Base-by-base conservation (phyloP, 176 grass and related monocot genomes). In the Avena eriantha region DNA sequence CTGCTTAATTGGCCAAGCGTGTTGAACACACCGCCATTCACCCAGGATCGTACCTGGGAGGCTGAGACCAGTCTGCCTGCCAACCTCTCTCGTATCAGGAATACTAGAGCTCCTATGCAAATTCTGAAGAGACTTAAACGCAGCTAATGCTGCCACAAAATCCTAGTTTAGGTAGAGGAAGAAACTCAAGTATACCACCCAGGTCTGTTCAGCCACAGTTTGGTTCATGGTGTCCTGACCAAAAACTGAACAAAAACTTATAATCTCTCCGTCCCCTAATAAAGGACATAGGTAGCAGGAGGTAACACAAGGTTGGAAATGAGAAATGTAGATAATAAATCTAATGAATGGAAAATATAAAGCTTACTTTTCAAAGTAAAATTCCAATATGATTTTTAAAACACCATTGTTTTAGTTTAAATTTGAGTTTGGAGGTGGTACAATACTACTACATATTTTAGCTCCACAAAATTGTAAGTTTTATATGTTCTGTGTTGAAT, bases 371-470 rank as follows among this genome's bases (percentile, higher is more conserved):
- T 66, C 33, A 65, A 36, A 41, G 15, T 17, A 8, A 73, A 77
- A 35, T 48, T 78, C 17, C 48, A 29, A 43, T 63, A 79, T 19
- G 11, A 26, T 61, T 22, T 21, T 83, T 64, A 39, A 39, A 59
- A 61, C 63, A 83, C 48, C 35, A 46, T n/a, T 7, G n/a, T 31
- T 70, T 46, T 4, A 58, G 34, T n/a, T 78, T 86, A 11, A 69
- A 69, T 69, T 56, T 59, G 39, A 80, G 72, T 64, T 50, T 80
- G 51, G 26, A 35, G 26, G 16, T 19, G 23, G 22, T 21, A 48
- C 22, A 65, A 31, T 46, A 81, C 10, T 45, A 65, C 4, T 64
- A 51, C 64, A 81, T 47, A 35, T 13, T 60, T 64, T 80, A 65
- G 45, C 24, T 33, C 26, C 46, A 7, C 5, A 81, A 51, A 50